A percentile compares a stretch with the other conserved stretches of the same genome.
Conservation (phyloP, 1,284 basidiomycete genomes). For the Tilletia horrida region DNA sequence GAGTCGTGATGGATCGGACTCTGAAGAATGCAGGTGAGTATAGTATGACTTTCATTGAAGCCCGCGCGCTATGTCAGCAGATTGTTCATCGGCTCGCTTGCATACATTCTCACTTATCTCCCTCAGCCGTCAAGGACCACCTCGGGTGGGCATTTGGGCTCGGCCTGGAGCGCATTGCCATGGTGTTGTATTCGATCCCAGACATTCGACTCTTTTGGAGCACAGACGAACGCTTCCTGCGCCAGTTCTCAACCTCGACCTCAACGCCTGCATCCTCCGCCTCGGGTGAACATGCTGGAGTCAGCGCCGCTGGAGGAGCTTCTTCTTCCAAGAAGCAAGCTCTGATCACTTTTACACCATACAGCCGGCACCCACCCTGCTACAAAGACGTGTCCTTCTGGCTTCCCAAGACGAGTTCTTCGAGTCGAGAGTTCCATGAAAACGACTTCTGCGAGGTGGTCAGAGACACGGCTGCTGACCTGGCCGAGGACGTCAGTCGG, state of each 20-base stretch:
- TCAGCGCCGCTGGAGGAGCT: conserved; percentile 24
- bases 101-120: neutral
- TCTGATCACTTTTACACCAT: conserved; percentile 51
- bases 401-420: conserved; percentile 31
- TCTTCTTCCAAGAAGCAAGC: conserved; percentile 24
- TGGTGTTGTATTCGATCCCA: conserved; percentile 94
- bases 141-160: conserved; percentile 98
- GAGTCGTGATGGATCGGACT: conserved; percentile 85
- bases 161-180: conserved; percentile 93
- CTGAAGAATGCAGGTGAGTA: conserved; percentile 73
- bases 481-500: conserved; percentile 84
- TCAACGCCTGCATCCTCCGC: conserved; percentile 62
- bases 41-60: conserved; percentile 16
- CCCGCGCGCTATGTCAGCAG: no score
- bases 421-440: conserved; percentile 66
- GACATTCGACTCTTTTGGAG: conserved; percentile 99
- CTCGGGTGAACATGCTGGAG: neutral
- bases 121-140: conserved; percentile 68
- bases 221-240: conserved; percentile 76
- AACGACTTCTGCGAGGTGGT: conserved; percentile 97
- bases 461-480: conserved; percentile 82
- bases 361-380: conserved; percentile 51
- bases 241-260: conserved; percentile 72
- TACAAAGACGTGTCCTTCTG: conserved; percentile 64
- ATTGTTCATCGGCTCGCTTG: neutral